Percentiles rank a stretch among this genome's conserved stretches.
Conservation (phyloP, 768 basidiomycete species). For the Lactifluus piperatus region DNA sequence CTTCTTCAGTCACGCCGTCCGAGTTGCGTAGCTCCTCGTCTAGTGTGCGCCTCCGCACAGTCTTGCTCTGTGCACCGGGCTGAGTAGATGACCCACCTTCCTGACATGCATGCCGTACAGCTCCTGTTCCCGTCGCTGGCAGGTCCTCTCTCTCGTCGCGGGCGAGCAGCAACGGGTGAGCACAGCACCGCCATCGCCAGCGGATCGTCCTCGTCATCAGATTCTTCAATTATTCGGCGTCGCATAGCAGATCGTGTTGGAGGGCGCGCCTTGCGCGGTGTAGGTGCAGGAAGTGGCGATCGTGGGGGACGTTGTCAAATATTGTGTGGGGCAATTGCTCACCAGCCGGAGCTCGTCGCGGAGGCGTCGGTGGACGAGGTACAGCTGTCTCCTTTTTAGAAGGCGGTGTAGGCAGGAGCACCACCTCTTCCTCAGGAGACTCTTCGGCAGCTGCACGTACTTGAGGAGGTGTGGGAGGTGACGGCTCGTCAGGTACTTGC, state of each 20-base stretch:
- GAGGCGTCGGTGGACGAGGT: conserved; percentile 3
- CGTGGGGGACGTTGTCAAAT: conserved; percentile 50
- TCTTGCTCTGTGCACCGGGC: conserved; percentile 15
- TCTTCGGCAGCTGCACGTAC: neutral
- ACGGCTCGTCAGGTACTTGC: conserved; percentile 12
- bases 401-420: neutral
- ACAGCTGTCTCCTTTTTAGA: neutral
- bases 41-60: conserved; percentile 43
- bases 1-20: conserved; percentile 27
- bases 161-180: neutral
- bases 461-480: conserved; percentile 18
- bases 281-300: conserved; percentile 34
- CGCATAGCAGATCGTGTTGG: conserved; percentile 35
- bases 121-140: neutral
- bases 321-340: conserved; percentile 23
- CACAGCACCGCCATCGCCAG: neutral
- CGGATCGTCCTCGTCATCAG: conserved; percentile 12
- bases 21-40: conserved; percentile 58
- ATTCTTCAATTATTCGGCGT: neutral
- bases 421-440: neutral
- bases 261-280: conserved; percentile 48
- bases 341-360: neutral
- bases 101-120: neutral
- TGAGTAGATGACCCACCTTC: conserved; percentile 1
- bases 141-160: neutral